Percentiles rank a stretch among this genome's conserved stretches.
phyloP scores from a whole-genome alignment of 2,329 filamentous ascomycete species.

The Graphilbum fragrans region DNA sequence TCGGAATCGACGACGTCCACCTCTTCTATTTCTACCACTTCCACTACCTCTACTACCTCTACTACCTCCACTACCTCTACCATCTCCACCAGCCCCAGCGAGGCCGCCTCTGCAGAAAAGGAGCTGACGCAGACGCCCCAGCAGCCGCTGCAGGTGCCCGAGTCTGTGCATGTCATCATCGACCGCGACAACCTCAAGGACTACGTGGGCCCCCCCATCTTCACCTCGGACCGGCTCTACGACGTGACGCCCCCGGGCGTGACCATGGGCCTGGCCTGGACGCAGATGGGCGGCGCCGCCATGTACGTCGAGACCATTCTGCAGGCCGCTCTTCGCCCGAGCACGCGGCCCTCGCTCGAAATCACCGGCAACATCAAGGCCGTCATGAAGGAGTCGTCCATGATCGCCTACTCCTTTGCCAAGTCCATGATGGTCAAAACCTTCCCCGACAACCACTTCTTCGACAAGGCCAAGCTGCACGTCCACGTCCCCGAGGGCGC shows the following conservation, averaged over 20 bases:
- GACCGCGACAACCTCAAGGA: constrained; percentile 85
- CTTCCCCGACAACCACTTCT: constrained; percentile 87
- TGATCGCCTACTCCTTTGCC: constrained; percentile 91
- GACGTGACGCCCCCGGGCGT: constrained; percentile 89
- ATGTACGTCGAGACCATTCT: constrained; percentile 96
- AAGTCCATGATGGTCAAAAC: constrained; percentile 77
- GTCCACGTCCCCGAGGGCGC: constrained; percentile 94
- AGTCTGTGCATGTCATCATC: constrained; percentile 76
- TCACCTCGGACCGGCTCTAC: constrained; percentile 91
- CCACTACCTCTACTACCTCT: not conserved
- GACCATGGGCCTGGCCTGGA: constrained; percentile 97
- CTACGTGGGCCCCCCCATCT: constrained; percentile 91
- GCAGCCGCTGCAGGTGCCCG: constrained; percentile 70
- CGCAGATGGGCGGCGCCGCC: constrained; percentile 88
- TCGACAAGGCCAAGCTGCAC: constrained; percentile 90
- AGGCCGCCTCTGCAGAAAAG: constrained; percentile 21
- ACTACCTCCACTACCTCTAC: not conserved
- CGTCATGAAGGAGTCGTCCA: constrained; percentile 96
- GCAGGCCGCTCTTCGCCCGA: constrained; percentile 64
- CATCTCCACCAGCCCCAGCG: not conserved
- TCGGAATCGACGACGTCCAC: not conserved
- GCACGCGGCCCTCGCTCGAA: constrained; percentile 68
- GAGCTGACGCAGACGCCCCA: constrained; percentile 61
- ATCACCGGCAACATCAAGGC: constrained; percentile 90
- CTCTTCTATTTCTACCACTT: not conserved